Evolutionary conservation across 1,284 basidiomycete species (phyloP).

Genomic region (Boletus sp.): DNA sequence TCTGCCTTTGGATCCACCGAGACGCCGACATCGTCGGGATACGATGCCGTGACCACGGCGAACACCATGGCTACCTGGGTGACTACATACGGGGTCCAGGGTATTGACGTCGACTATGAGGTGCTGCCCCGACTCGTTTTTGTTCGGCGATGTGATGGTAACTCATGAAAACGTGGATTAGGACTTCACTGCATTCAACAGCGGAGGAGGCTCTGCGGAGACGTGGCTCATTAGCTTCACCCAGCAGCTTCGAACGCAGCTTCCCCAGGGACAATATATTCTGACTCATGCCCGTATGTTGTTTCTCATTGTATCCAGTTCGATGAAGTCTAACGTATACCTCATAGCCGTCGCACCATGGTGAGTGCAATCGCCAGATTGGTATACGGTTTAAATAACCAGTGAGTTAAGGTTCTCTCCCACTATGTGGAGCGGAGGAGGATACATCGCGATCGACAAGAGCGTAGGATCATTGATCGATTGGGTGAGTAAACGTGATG

Average conservation of each 20-base stretch:
- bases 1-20: slow-evolving; percentile 55
- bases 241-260: slow-evolving; percentile 32
- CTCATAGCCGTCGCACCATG: slow-evolving; percentile 30
- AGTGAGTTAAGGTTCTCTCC: slow-evolving; percentile 22
- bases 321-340: not conserved
- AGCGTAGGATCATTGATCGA: slow-evolving; percentile 58
- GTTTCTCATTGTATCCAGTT: not conserved
- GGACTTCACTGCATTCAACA: slow-evolving; percentile 50
- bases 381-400: not conserved
- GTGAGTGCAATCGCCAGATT: slow-evolving; percentile 7
- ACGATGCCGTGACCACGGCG: slow-evolving; percentile 42
- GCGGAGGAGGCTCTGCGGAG: slow-evolving; percentile 37
- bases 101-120: slow-evolving; percentile 60
- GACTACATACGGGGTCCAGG: slow-evolving; percentile 46
- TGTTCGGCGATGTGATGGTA: not conserved
- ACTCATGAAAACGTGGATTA: slow-evolving; percentile 14
- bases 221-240: slow-evolving; percentile 49
- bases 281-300: slow-evolving; percentile 38
- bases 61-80: slow-evolving; percentile 51
- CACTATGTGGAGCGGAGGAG: slow-evolving; percentile 38
- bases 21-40: slow-evolving; percentile 43
- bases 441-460: slow-evolving; percentile 57
- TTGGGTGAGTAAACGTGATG: slow-evolving; percentile 35
- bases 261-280: slow-evolving; percentile 39
- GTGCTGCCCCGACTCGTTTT: slow-evolving; percentile 18